Evolutionary conservation across 257 asterid genomes (phyloP), one percentile per base, ranked within the genome.

Genomic region (Solanum ossicruentum): DNA sequence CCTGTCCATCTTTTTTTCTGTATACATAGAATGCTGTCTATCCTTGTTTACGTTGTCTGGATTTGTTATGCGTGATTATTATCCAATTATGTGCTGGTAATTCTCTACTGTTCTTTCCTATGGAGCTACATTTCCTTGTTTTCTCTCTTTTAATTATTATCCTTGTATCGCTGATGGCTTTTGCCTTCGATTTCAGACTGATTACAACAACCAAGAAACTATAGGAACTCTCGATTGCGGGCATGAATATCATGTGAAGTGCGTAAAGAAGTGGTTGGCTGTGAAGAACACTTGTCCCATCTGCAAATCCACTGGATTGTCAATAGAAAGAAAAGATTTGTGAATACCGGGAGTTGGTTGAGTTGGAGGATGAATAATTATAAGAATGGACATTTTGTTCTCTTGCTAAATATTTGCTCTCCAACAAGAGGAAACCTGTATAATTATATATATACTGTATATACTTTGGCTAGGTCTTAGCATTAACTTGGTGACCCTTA

Each of bases 361-460:
- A 82, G 57, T 81, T 84, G 84, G 56, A 79, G 82, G 89, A 87
- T 86, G 87, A 87, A 86, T 89, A 82, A 87, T 86, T 84, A 88
- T 72, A 84, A 89, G 85, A 81, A 26, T 78, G 87, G 83, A 81
- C 82, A 72, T 77, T 81, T 91, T 88, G 87, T 51, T 49, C 81
- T 75, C 61, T 49, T 75, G 72, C 60, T 65, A 82, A 65, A 70
- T 65, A 65, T 65, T 65, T 82, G 36, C 26, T 66, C 47, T 83
- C 47, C 56, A 65, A 26, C 85, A 54, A 63, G 80, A 83, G 85
- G 80, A 61, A 69, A 87, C 67, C 60, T 93, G 94, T 91, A 89
- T 80, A 84, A 87, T 89, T 80, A 86, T 89, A 86, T 73, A 73
- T 20, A 45, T 45, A 18, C 26, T 93, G 95, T 94, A 93, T 88